A percentile compares a stretch with the other conserved stretches of the same genome.
phyloP scores from a whole-genome alignment of 768 basidiomycete genomes.

The Baorangia bicolor region DNA sequence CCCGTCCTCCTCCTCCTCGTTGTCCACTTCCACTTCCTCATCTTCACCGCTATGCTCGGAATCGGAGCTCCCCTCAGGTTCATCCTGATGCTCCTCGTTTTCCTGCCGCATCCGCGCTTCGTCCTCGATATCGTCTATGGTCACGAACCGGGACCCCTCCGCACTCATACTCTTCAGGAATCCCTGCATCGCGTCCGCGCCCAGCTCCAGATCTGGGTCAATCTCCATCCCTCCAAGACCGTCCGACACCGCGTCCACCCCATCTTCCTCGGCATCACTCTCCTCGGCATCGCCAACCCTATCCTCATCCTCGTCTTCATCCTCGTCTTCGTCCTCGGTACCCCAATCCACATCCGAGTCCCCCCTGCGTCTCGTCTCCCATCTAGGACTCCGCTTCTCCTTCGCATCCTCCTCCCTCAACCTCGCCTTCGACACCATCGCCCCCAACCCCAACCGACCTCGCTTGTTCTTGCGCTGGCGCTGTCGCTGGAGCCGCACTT shows the following conservation, averaged over 20 bases:
- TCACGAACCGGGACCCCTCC: conserved; percentile 46
- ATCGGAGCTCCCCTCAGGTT: conserved; percentile 21
- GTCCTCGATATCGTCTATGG: conserved; percentile 70
- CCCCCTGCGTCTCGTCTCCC: conserved; percentile 52
- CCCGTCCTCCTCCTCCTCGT: conserved; percentile 39
- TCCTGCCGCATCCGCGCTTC: conserved; percentile 46
- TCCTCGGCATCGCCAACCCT: too few relatives aligned
- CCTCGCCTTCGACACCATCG: conserved; percentile 52
- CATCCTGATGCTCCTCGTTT: conserved; percentile 42
- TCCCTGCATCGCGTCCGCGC: conserved; percentile 47
- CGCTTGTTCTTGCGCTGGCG: conserved; percentile 23
- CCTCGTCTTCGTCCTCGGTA: conserved; percentile 40
- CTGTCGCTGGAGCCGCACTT: conserved; percentile 3
- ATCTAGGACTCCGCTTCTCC: conserved; percentile 38
- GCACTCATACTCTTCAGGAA: conserved; percentile 54
- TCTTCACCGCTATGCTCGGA: conserved; percentile 34
- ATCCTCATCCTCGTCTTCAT: conserved; percentile 17
- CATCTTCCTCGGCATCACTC: too few relatives aligned
- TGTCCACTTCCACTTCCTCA: conserved; percentile 19
- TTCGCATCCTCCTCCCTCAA: conserved; percentile 36
- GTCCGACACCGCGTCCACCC: conserved; percentile 29
- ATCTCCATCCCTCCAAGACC: conserved; percentile 58
- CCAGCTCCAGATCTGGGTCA: conserved; percentile 54
- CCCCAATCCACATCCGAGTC: conserved; percentile 76
- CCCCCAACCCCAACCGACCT: conserved; percentile 41